phyloP scores from a whole-genome alignment of 177 flowering plant species.

The Vitis hybrid region DNA sequence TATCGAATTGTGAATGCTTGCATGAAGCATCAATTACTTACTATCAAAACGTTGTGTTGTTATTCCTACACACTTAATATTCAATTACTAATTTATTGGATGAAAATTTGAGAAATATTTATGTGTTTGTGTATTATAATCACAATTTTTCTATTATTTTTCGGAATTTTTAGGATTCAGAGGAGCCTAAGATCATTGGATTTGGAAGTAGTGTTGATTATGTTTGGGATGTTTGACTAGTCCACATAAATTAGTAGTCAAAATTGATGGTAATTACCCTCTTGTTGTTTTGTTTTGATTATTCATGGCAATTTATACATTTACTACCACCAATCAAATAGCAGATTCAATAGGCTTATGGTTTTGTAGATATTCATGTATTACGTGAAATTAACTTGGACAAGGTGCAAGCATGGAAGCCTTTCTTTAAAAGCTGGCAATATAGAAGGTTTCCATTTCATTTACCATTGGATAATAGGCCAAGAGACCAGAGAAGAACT shows the following conservation, averaged over 20 bases:
- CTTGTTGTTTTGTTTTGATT: background rate
- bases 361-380: conserved; percentile 44
- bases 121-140: background rate
- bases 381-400: conserved; percentile 83
- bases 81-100: conserved; percentile 2
- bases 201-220: conserved; percentile 52
- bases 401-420: conserved; percentile 82
- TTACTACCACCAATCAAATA: background rate
- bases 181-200: conserved; percentile 60
- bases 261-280: conserved; percentile 54
- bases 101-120: background rate
- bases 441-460: conserved; percentile 44
- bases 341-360: background rate
- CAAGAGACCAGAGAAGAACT: conserved; percentile 26
- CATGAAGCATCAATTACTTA: conserved; percentile 55
- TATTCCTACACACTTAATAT: conserved; percentile 3
- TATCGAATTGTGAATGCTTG: conserved; percentile 84
- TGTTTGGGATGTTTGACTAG: conserved; percentile 85
- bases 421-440: conserved; percentile 58
- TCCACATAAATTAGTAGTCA: conserved; percentile 80
- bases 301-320: background rate
- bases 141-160: background rate
- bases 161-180: conserved; percentile 52
- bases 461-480: conserved; percentile 37
- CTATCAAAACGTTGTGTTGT: conserved; percentile 73